A percentile compares a stretch with the other conserved stretches of the same genome.
These are phyloP conservation scores for Hygrophorus pudorinus DNA, from an alignment of 768 basidiomycete species.

Conservation along the genomic window DNA sequence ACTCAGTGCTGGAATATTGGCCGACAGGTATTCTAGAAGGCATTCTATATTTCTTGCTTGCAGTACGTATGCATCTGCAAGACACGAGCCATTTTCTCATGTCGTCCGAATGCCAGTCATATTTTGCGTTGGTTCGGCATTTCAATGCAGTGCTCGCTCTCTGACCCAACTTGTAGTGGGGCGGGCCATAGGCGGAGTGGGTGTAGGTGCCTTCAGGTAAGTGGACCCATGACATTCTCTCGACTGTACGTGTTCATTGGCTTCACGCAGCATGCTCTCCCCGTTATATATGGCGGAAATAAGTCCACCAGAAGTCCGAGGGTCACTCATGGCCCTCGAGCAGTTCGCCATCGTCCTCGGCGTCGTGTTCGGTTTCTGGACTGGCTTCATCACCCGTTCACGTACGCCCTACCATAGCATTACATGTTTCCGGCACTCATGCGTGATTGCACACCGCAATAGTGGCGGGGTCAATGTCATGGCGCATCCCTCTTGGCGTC, in stretches of 20 bases:
- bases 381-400: constrained; percentile 61
- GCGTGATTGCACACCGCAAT: neutral
- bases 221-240: constrained; percentile 3
- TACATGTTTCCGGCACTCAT: neutral
- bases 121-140: constrained; percentile 61
- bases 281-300: constrained; percentile 83
- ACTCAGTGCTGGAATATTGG: constrained; percentile 52
- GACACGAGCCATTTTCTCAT: neutral
- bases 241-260: neutral
- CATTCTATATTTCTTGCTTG: constrained; percentile 61
- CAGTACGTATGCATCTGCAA: constrained; percentile 29
- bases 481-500: constrained; percentile 68
- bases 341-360: constrained; percentile 76
- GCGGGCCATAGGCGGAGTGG: constrained; percentile 67
- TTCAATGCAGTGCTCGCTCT: constrained; percentile 54
- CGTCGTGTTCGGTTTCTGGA: constrained; percentile 79
- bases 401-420: constrained; percentile 25
- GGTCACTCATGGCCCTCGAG: constrained; percentile 71
- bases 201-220: constrained; percentile 69
- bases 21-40: constrained; percentile 59
- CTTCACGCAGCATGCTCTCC: constrained; percentile 55
- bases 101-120: constrained; percentile 30
- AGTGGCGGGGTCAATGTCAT: constrained; percentile 60
- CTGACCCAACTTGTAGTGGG: constrained; percentile 54
- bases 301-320: constrained; percentile 68